Conservation (phyloP, 1,139 yeast genomes). For the Blastobotrys illinoisensis region DNA sequence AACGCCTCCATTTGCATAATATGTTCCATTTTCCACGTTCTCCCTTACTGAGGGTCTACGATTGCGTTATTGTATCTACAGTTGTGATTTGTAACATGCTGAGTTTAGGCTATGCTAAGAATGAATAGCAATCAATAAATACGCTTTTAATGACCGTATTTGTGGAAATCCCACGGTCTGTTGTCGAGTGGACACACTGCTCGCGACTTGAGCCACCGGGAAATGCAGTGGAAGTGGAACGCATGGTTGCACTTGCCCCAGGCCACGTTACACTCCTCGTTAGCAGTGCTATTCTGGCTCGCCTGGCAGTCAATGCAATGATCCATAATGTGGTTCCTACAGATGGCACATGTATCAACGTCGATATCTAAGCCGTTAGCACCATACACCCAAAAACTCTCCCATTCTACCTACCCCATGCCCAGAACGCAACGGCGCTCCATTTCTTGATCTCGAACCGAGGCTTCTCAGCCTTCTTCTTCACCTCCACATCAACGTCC, state of each 20-base stretch:
- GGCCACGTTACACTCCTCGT: slow-evolving; percentile 87
- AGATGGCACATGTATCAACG: slow-evolving; percentile 96
- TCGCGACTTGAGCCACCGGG: slow-evolving; percentile 95
- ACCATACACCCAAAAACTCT: neutral
- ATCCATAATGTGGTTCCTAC: slow-evolving; percentile 97
- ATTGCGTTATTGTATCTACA: no score
- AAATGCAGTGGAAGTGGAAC: slow-evolving; percentile 91
- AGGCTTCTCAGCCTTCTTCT: slow-evolving; percentile 37
- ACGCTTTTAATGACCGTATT: slow-evolving; percentile 51
- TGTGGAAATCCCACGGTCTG: slow-evolving; percentile 82
- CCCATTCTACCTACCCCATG: slow-evolving; percentile 68
- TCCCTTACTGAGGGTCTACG: no score
- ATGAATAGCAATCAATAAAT: slow-evolving; percentile 5
- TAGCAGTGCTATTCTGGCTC: slow-evolving; percentile 59
- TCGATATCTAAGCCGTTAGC: slow-evolving; percentile 49
- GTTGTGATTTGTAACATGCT: no score
- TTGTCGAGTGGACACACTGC: slow-evolving; percentile 97
- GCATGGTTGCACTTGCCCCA: slow-evolving; percentile 98
- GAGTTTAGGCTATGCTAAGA: neutral
- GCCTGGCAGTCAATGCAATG: slow-evolving; percentile 97
- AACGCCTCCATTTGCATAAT: no score
- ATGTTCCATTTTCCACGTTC: no score
- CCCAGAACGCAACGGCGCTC: slow-evolving; percentile 99
- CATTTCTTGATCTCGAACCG: slow-evolving; percentile 73
- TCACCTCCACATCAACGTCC: slow-evolving; percentile 29